Conservation (phyloP, 768 basidiomycete species). For the Termitomyces sp. region DNA sequence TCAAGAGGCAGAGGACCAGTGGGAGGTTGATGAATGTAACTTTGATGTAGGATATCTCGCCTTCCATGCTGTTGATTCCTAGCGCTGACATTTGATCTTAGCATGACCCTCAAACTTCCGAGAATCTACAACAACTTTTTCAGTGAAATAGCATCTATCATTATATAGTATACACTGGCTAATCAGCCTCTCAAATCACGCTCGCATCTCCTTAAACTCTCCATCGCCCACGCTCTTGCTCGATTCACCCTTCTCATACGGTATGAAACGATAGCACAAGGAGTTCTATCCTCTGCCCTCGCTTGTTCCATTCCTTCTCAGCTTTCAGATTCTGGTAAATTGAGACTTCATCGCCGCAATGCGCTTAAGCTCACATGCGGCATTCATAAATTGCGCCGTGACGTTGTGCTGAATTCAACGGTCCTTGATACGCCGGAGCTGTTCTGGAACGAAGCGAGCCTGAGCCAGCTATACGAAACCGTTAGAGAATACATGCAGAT, state of each 20-base stretch:
- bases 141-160: constrained; percentile 43
- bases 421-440: constrained; percentile 91
- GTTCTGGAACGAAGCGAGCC: constrained; percentile 91
- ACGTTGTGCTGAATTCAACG: constrained; percentile 72
- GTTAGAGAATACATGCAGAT: constrained; percentile 96
- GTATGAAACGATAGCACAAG: constrained; percentile 75
- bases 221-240: constrained; percentile 88
- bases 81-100: constrained; percentile 18
- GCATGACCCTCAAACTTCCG: constrained; percentile 85
- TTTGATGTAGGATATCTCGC: constrained; percentile 52
- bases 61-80: not conserved
- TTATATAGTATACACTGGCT: not conserved
- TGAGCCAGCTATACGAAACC: constrained; percentile 85
- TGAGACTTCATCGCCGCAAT: constrained; percentile 71
- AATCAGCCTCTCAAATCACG: constrained; percentile 85
- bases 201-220: constrained; percentile 85
- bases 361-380: constrained; percentile 81
- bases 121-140: constrained; percentile 96
- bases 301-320: constrained; percentile 82
- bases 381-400: constrained; percentile 81
- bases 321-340: constrained; percentile 70
- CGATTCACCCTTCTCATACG: constrained; percentile 89
- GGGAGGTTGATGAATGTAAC: constrained; percentile 94
- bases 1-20: constrained; percentile 60
- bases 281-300: constrained; percentile 66